A percentile compares a stretch with the other conserved stretches of the same genome.
These are phyloP conservation scores for Phoma sp. DNA, from an alignment of 2,329 filamentous ascomycete species.

Conservation along the genomic window DNA sequence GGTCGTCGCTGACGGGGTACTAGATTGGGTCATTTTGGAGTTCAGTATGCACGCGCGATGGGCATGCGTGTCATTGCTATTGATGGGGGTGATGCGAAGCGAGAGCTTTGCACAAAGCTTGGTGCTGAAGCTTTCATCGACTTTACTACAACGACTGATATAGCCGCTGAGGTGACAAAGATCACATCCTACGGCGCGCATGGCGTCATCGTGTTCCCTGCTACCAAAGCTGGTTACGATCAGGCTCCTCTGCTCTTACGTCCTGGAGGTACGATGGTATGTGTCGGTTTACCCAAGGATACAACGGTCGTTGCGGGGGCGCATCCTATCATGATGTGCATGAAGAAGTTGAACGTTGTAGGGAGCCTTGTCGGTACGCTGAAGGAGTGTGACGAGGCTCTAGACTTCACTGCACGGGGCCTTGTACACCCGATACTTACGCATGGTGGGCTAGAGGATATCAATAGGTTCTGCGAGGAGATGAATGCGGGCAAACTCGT, in stretches of 20 bases:
- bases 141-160: conserved; percentile 67
- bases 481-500: conserved; percentile 51
- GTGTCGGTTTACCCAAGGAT: conserved; percentile 38
- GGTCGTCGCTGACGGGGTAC: background rate
- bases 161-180: conserved; percentile 58
- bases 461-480: conserved; percentile 50
- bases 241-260: conserved; percentile 36
- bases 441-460: conserved; percentile 49
- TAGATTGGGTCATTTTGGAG: conserved; percentile 40
- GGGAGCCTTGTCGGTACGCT: conserved; percentile 53
- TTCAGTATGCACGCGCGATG: conserved; percentile 59
- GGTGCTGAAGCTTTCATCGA: conserved; percentile 66
- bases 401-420: conserved; percentile 55
- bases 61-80: conserved; percentile 64
- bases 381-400: conserved; percentile 56
- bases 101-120: conserved; percentile 55
- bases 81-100: conserved; percentile 60
- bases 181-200: conserved; percentile 72
- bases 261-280: conserved; percentile 39
- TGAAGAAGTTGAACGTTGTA: conserved; percentile 54
- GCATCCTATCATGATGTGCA: conserved; percentile 47
- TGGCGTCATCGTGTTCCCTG: conserved; percentile 81
- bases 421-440: conserved; percentile 52
- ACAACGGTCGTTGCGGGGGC: conserved; percentile 33
- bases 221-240: conserved; percentile 48